Evolutionary conservation across 1,284 basidiomycete genomes (phyloP), one percentile per base, ranked within the genome.

Genomic region (Rhodotorula sp.): DNA sequence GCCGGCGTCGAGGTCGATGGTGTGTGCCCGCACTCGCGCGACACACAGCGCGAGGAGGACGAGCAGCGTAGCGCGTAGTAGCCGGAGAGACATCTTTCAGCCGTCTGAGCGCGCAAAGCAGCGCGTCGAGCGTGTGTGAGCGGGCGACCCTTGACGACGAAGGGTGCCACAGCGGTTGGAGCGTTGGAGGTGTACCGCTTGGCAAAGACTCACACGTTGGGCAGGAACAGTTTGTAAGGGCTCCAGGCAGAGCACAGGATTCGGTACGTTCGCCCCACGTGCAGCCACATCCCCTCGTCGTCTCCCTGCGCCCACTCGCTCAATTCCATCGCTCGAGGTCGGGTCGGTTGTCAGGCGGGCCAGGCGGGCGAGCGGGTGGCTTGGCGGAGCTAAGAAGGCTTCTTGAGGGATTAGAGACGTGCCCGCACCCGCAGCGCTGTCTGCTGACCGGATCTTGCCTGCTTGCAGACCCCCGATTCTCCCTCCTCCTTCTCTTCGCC

Each of bases 1-100:
- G 48, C 67, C 67, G 2, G 69, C 68, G 20, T 64, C 62, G 56
- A 75, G 60, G 67, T 75, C 74, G 68, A 75, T 72, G 53, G 74
- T 75, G 72, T 75, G 74, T 2, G 68, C 68, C 24, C 29, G 58
- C 8, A 48, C 62, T 51, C 48, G 52, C 46, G 60, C 36, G 4
- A 56, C 48, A 9, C 19, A 46, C 44, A 57, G 15, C 29, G 22
- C 55, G 60, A 49, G n/a, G 39, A 56, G 22, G 59, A 60, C n/a
- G 34, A 46, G 8, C 27, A 36, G 30, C 29, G 55, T 9, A 27
- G 4, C 2, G 20, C 17, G 27, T 36, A 62, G 39, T 10, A 53
- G 63, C 39, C 39, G 39, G 24, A 32, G 15, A 36, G 22, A 22
- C 47, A 49, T 49, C 49, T n/a, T 27, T n/a, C 44, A 22, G 29